Percentiles rank a stretch among this genome's conserved stretches.
phyloP scores from a whole-genome alignment of 2,329 filamentous ascomycete genomes.

The Aspergillus jensenii region DNA sequence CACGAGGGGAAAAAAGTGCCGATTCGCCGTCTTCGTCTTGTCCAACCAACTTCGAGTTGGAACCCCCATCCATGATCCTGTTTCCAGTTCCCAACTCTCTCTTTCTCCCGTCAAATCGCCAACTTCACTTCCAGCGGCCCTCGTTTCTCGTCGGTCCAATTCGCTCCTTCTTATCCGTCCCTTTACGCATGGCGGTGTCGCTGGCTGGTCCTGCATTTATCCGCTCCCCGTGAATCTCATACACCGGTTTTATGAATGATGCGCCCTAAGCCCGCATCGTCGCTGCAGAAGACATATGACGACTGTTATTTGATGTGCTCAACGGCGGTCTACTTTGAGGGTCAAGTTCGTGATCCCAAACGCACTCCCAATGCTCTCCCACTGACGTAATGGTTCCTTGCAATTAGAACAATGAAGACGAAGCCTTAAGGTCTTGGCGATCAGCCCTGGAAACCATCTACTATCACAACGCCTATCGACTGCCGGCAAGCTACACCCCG shows the following conservation, averaged over 20 bases:
- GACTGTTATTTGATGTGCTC: slow-evolving; percentile 94
- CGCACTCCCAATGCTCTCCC: not conserved
- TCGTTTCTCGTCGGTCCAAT: not conserved
- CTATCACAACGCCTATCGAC: slow-evolving; percentile 76
- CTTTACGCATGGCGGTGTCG: slow-evolving; percentile 21
- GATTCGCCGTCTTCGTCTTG: slow-evolving; percentile 6
- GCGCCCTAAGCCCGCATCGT: slow-evolving; percentile 62
- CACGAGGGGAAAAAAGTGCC: slow-evolving; percentile 13
- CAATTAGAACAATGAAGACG: slow-evolving; percentile 77
- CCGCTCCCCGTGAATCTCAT: slow-evolving; percentile 12
- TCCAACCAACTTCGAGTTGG: not conserved
- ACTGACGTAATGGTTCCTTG: not conserved
- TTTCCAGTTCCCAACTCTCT: not conserved
- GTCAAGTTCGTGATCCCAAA: slow-evolving; percentile 61
- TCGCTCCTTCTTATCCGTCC: not conserved
- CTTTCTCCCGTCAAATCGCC: not conserved
- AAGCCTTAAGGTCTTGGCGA: slow-evolving; percentile 89
- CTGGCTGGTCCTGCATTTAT: slow-evolving; percentile 23
- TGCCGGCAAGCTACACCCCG: slow-evolving; percentile 67
- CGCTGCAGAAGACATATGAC: slow-evolving; percentile 95
- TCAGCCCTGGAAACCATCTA: slow-evolving; percentile 85
- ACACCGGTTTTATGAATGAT: slow-evolving; percentile 41
- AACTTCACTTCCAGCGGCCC: not conserved
- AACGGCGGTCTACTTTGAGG: slow-evolving; percentile 93
- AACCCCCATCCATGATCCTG: not conserved